Conservation (phyloP, 306 rosid genomes). For the Prunus padus region DNA sequence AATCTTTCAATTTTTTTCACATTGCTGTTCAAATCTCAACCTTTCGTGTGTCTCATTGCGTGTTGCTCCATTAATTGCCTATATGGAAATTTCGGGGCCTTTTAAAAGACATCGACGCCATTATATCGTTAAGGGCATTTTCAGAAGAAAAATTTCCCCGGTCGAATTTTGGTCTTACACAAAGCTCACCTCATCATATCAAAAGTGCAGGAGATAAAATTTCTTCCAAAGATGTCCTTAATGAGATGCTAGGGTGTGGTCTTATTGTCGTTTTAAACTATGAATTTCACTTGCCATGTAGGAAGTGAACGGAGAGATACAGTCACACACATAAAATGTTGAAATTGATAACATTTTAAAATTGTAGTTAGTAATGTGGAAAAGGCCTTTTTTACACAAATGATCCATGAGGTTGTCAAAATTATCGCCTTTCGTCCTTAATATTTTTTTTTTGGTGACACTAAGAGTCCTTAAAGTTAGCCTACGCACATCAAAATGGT, state of each 20-base stretch:
- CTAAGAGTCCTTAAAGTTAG: no score
- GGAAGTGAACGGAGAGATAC: neutral
- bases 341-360: neutral
- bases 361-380: neutral
- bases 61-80: no score
- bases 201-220: no score
- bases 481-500: no score
- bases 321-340: neutral
- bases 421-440: no score
- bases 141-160: neutral
- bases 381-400: no score
- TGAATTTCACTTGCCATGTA: no score
- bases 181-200: neutral
- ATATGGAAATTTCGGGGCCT: neutral
- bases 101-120: neutral
- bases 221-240: neutral
- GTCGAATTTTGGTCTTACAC: neutral
- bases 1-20: neutral
- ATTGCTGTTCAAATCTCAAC: neutral
- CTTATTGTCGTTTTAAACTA: neutral
- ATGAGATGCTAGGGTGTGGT: neutral
- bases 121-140: neutral
- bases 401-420: no score
- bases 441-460: no score
- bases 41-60: no score